A percentile compares a stretch with the other conserved stretches of the same genome.
Evolutionary conservation across 2,329 filamentous ascomycete species (phyloP).

Genomic region (Arachnopeziza araneosa): DNA sequence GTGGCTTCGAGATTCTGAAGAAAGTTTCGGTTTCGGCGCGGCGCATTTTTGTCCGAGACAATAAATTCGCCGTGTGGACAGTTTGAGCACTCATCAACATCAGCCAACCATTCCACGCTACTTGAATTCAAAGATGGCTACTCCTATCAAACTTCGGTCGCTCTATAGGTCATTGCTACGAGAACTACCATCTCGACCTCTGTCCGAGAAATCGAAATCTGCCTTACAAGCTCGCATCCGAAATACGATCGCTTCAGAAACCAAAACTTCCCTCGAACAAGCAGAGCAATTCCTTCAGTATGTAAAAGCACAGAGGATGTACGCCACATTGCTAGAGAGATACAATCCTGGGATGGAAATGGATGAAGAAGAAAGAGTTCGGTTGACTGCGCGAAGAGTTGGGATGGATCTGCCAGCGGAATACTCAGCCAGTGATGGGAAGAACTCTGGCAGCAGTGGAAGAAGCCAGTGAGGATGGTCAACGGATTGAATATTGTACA

Average conservation of each 20-base stretch:
- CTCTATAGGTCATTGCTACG: slow-evolving; percentile 86
- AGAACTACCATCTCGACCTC: slow-evolving; percentile 71
- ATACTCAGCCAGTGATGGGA: slow-evolving; percentile 28
- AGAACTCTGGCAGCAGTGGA: neutral
- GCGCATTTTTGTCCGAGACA: neutral
- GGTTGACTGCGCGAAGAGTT: slow-evolving; percentile 78
- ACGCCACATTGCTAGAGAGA: slow-evolving; percentile 74
- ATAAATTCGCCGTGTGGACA: neutral
- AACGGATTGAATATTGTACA: neutral
- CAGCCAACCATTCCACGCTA: neutral
- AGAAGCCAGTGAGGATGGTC: neutral
- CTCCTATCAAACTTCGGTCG: slow-evolving; percentile 55
- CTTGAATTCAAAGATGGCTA: neutral
- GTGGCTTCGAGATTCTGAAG: neutral
- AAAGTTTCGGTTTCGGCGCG: neutral
- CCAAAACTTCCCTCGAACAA: slow-evolving; percentile 37
- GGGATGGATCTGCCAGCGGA: slow-evolving; percentile 82
- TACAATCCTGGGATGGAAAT: slow-evolving; percentile 93
- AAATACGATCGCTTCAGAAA: slow-evolving; percentile 46
- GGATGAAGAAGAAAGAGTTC: slow-evolving; percentile 77
- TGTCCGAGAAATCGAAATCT: slow-evolving; percentile 47
- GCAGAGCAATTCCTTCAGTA: slow-evolving; percentile 79
- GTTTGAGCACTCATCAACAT: neutral
- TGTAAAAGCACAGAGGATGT: slow-evolving; percentile 77
- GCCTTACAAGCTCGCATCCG: slow-evolving; percentile 67